phyloP scores from a whole-genome alignment of 345 rosid species.

The Nasturtium officinale region DNA sequence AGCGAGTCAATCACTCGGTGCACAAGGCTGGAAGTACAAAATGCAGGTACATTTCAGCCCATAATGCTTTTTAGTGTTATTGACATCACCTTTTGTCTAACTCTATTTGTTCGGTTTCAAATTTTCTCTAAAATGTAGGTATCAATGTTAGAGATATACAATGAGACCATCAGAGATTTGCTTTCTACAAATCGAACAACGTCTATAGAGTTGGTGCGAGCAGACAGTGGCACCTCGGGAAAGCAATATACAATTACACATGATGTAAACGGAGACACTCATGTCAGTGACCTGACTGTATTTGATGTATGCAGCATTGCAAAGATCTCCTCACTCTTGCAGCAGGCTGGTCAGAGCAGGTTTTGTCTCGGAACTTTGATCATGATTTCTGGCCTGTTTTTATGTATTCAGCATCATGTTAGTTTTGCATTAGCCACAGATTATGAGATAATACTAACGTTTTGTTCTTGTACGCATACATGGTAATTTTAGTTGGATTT shows the following conservation, averaged over 20 bases:
- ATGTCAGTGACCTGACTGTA: conserved; percentile 72
- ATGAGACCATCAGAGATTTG: conserved; percentile 81
- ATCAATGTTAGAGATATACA: conserved; percentile 89
- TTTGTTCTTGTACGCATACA: background rate
- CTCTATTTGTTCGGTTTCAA: background rate
- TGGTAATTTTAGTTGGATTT: background rate
- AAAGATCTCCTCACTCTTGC: conserved; percentile 69
- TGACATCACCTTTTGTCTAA: background rate
- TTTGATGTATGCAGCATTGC: conserved; percentile 72
- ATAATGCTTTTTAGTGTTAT: background rate
- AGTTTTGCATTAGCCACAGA: background rate
- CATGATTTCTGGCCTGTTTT: background rate
- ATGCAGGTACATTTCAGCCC: conserved; percentile 56
- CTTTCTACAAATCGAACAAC: conserved; percentile 48
- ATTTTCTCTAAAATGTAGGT: conserved; percentile 45
- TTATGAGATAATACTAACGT: background rate
- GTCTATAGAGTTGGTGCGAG: conserved; percentile 12
- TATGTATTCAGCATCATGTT: background rate
- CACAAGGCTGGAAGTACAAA: conserved; percentile 84
- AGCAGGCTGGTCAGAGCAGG: conserved; percentile 82
- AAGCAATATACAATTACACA: conserved; percentile 16
- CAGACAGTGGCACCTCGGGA: conserved; percentile 40
- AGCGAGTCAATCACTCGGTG: conserved; percentile 59
- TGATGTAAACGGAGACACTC: conserved; percentile 48
- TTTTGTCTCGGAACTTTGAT: conserved; percentile 23